Conservation (phyloP, 2,329 filamentous ascomycete species). For the Mycosphaerelloides madeirae region DNA sequence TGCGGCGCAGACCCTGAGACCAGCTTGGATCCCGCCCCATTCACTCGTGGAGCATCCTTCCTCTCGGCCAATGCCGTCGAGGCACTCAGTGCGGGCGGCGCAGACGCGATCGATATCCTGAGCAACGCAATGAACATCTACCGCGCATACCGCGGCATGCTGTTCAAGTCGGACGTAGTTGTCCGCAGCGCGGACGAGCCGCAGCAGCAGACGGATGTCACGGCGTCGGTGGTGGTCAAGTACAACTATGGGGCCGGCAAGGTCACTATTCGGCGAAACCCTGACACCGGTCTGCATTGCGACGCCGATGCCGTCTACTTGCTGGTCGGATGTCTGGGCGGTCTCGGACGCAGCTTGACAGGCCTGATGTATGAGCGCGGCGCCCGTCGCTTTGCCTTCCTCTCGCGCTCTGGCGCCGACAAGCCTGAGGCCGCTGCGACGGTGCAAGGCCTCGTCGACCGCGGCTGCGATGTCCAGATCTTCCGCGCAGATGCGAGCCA, state of each 20-base stretch:
- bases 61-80: no score
- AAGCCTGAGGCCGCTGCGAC: no score
- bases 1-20: no score
- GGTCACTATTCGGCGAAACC: not conserved
- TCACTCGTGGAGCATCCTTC: no score
- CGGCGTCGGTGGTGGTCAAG: slow-evolving; percentile 1
- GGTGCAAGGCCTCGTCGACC: not conserved
- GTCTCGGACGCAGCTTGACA: slow-evolving; percentile 10
- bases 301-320: slow-evolving; percentile 9
- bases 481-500: slow-evolving; percentile 34
- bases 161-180: slow-evolving; percentile 4
- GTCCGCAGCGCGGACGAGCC: not conserved
- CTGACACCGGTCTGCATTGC: not conserved
- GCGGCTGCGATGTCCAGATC: not conserved
- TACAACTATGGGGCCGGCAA: no score
- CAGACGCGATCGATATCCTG: no score
- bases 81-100: no score
- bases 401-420: slow-evolving; percentile 1
- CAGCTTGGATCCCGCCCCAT: no score
- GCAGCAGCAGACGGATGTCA: not conserved
- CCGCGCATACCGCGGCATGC: not conserved
- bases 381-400: slow-evolving; percentile 7
- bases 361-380: slow-evolving; percentile 7
- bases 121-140: not conserved
- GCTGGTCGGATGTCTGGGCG: slow-evolving; percentile 10